These are phyloP conservation scores for Viola pubescens DNA, from an alignment of 441 rosid genomes.

Conservation along the genomic window DNA sequence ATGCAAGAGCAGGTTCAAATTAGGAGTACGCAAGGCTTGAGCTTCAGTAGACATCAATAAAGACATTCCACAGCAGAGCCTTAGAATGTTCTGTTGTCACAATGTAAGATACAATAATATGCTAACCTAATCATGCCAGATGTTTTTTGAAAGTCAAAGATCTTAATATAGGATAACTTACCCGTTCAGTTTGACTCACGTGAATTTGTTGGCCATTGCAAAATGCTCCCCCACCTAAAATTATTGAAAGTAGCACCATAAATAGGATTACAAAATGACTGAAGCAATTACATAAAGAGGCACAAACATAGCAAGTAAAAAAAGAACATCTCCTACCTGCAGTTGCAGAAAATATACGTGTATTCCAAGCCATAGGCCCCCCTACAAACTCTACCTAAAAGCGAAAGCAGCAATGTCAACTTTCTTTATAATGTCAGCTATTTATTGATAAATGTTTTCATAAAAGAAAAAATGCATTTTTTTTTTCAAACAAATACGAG, in stretches of 20 bases:
- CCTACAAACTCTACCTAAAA: conserved; percentile 92
- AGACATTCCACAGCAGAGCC: too few species aligned
- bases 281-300: conserved; percentile 5
- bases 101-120: too few species aligned
- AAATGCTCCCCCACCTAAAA: conserved; percentile 87
- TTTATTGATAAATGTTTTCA: neutral
- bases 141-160: neutral
- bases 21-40: too few species aligned
- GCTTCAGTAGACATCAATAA: too few species aligned
- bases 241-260: conserved; percentile 16
- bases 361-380: conserved; percentile 95
- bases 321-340: conserved; percentile 43
- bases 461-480: neutral
- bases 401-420: conserved; percentile 12
- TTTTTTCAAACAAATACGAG: neutral
- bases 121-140: too few species aligned
- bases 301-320: neutral
- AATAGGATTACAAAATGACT: conserved; percentile 6
- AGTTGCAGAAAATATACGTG: conserved; percentile 76
- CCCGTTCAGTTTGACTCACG: conserved; percentile 66
- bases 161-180: conserved; percentile 24
- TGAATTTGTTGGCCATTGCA: conserved; percentile 80
- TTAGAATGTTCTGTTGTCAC: too few species aligned
- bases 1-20: too few species aligned
- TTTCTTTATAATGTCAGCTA: neutral